phyloP scores from a whole-genome alignment of 2,329 filamentous ascomycete species.

The Aspergillus ruber region DNA sequence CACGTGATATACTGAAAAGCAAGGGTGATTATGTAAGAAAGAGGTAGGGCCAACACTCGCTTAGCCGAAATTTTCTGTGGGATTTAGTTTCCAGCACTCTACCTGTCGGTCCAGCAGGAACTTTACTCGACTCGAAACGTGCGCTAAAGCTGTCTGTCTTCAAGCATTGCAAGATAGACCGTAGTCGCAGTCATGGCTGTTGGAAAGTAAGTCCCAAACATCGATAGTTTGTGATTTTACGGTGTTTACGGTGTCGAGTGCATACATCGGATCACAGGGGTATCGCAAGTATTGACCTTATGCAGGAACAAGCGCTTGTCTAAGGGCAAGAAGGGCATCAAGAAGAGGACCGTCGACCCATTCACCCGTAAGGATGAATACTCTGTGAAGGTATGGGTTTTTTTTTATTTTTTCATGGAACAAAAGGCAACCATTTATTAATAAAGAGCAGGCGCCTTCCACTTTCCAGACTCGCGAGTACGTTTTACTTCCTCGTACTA shows the following conservation, averaged over 20 bases:
- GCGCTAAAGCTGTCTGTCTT: constrained; percentile 39
- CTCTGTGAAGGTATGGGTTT: constrained; percentile 71
- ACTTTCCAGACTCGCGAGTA: constrained; percentile 97
- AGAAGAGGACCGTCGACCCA: constrained; percentile 98
- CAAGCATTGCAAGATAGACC: constrained; percentile 35
- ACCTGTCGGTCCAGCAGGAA: constrained; percentile 28
- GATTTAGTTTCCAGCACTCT: constrained; percentile 34
- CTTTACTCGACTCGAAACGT: constrained; percentile 32
- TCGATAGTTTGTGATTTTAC: constrained; percentile 1
- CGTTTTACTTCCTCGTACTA: constrained; percentile 32
- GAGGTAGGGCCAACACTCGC: constrained; percentile 34
- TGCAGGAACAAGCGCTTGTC: constrained; percentile 98
- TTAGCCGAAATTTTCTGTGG: constrained; percentile 42
- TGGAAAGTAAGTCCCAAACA: constrained; percentile 55
- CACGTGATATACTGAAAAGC: not conserved
- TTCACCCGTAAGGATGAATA: constrained; percentile 99
- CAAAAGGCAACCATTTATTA: constrained; percentile 6
- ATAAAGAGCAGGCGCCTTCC: constrained; percentile 65
- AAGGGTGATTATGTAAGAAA: constrained; percentile 23
- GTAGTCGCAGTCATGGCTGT: constrained; percentile 70
- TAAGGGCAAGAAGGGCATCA: constrained; percentile 99
- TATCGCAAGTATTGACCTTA: constrained; percentile 7
- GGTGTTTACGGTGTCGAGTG: not conserved
- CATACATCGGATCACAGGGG: not conserved
- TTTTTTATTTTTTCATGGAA: not conserved